Conservation (phyloP, 768 basidiomycete species). For the Chlorophyllum brunneum region DNA sequence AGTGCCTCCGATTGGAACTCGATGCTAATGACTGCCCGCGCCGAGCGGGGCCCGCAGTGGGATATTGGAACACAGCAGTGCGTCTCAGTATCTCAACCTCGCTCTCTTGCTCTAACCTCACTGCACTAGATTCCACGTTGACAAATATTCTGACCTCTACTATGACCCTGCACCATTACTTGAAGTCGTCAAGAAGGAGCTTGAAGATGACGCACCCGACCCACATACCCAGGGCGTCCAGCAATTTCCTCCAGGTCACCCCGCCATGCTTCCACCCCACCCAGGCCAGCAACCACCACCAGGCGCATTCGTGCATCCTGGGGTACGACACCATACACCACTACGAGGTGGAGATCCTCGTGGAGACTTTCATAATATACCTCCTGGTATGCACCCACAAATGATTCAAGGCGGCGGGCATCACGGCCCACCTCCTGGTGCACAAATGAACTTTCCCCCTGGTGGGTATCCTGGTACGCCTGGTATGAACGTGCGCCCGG, state of each 20-base stretch:
- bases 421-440: constrained; percentile 16
- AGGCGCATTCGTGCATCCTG: constrained; percentile 13
- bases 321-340: constrained; percentile 29
- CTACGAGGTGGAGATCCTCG: constrained; percentile 25
- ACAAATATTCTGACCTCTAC: constrained; percentile 67
- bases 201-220: constrained; percentile 31
- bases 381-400: constrained; percentile 23
- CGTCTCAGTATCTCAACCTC: constrained; percentile 24
- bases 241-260: constrained; percentile 25
- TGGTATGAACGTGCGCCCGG: constrained; percentile 17
- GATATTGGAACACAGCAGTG: constrained; percentile 85
- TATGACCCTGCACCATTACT: constrained; percentile 64
- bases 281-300: constrained; percentile 18
- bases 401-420: constrained; percentile 20
- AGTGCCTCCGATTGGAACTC: constrained; percentile 88
- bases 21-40: constrained; percentile 69
- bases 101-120: neutral
- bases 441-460: constrained; percentile 24
- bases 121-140: constrained; percentile 63
- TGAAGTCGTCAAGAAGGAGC: constrained; percentile 46
- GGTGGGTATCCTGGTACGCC: constrained; percentile 25
- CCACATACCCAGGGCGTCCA: constrained; percentile 26
- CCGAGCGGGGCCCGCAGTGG: constrained; percentile 84
- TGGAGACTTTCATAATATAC: constrained; percentile 17
- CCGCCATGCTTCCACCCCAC: constrained; percentile 17